Evolutionary conservation across 164 flowering plant species (phyloP), one percentile per base, ranked within the genome.

Genomic region (Aristolochia fimbriata): DNA sequence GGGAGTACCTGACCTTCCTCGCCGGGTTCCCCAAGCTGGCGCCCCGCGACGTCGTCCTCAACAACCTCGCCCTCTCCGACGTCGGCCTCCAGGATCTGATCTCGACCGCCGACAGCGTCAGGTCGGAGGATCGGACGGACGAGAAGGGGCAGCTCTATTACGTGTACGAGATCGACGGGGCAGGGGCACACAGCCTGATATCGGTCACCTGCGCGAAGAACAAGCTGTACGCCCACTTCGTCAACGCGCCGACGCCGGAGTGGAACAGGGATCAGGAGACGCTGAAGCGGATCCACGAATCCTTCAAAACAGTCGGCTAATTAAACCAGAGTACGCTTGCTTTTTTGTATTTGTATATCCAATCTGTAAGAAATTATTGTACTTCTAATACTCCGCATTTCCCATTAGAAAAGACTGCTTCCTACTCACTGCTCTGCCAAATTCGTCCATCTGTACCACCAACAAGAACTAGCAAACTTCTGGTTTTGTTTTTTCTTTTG

Each of bases 161-260:
- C 48, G 86, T 77, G 55, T 92, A 88, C 51, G 98, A 92, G 81
- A 75, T 88, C 23, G 86, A 87, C 47, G 91, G 91, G 3, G 69
- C 49, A 15, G 80, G 73, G 0, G 77, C 76, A 0, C 98, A 85
- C 63, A 88, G 96, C 61, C 74, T 92, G 81, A 88, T 88, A 8
- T 71, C 87, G 0, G 96, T 92, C 0, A 92, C 98, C 0, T 92
- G 98, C 66, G 83, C 95, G 0, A 85, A 77, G 33, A 62, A 92
- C 66, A 92, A 92, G 79, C 79, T 92, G 5, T 92, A 88, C 64
- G 95, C 96, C 0, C 98, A 88, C 72, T 92, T 92, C 71, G 96
- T 92, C 17, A 88, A 85, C 51, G 96, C 98, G 7, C 98, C 98
- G 0, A 62, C 82, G 17, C 75, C 81, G 2, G 98, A 92, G 60